Evolutionary conservation across 2,329 filamentous ascomycete genomes (phyloP).

Genomic region (Hypocrella siamensis): DNA sequence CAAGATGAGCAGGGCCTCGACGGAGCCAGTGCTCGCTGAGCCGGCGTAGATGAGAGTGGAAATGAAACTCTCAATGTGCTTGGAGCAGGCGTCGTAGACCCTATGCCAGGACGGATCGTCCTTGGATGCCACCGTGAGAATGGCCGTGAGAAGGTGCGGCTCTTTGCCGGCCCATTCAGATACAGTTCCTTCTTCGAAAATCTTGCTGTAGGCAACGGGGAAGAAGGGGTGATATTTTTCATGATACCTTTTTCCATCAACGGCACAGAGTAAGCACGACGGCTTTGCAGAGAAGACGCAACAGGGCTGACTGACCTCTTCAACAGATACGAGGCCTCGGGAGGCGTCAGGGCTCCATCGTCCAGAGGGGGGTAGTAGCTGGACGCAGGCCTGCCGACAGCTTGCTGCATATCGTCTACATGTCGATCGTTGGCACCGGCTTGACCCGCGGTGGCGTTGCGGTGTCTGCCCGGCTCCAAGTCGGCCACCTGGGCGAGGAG

Average conservation of each 20-base stretch:
- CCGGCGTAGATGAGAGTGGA: constrained; percentile 51
- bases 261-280: constrained; percentile 2
- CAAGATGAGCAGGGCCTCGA: constrained; percentile 53
- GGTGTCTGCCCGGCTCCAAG: constrained; percentile 13
- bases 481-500: constrained; percentile 24
- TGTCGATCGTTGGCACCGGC: constrained; percentile 4
- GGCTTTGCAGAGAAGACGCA: neutral
- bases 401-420: constrained; percentile 2
- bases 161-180: constrained; percentile 42
- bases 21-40: constrained; percentile 52
- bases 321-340: constrained; percentile 11
- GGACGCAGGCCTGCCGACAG: constrained; percentile 1
- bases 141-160: constrained; percentile 51
- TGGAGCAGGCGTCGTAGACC: constrained; percentile 49
- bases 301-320: constrained; percentile 10
- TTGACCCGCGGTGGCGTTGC: constrained; percentile 4
- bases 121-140: constrained; percentile 56
- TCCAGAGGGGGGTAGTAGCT: constrained; percentile 16
- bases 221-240: constrained; percentile 56
- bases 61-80: constrained; percentile 54
- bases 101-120: constrained; percentile 48
- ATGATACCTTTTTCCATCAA: constrained; percentile 31
- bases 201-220: constrained; percentile 46
- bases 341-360: constrained; percentile 12
- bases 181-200: constrained; percentile 36